phyloP scores from a whole-genome alignment of 352 stramenopile species.

The Globisporangium camurandrum region DNA sequence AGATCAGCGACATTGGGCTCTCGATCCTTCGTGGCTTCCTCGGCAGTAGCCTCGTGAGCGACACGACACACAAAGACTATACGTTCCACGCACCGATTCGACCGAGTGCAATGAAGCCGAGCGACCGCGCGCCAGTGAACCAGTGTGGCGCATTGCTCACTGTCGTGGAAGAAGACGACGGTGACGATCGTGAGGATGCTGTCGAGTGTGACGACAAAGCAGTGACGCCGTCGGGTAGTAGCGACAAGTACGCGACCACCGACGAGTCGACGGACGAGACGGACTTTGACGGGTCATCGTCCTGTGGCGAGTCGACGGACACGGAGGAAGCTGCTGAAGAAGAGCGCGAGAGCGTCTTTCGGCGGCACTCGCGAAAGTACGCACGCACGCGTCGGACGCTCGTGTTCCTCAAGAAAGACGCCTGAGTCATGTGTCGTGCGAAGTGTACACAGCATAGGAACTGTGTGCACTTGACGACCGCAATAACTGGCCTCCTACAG shows the following conservation, averaged over 20 bases:
- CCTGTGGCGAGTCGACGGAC: slow-evolving; percentile 28
- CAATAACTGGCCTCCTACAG: neutral
- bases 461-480: neutral
- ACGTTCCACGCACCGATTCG: slow-evolving; percentile 43
- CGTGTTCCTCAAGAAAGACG: slow-evolving; percentile 50
- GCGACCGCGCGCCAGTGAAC: slow-evolving; percentile 41
- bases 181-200: too few species aligned
- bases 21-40: slow-evolving; percentile 67
- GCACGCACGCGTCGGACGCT: slow-evolving; percentile 43
- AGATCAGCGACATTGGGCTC: slow-evolving; percentile 52
- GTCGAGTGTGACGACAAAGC: slow-evolving; percentile 17
- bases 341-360: slow-evolving; percentile 38
- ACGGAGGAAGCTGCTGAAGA: slow-evolving; percentile 28
- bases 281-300: slow-evolving; percentile 17
- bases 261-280: slow-evolving; percentile 29
- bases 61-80: slow-evolving; percentile 50
- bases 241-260: slow-evolving; percentile 9
- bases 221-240: slow-evolving; percentile 2
- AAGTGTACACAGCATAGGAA: slow-evolving; percentile 8
- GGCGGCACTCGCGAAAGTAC: slow-evolving; percentile 50
- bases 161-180: slow-evolving; percentile 46
- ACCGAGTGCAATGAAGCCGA: slow-evolving; percentile 30
- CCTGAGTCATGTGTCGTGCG: too few species aligned
- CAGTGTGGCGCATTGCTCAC: slow-evolving; percentile 57
- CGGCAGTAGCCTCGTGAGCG: slow-evolving; percentile 44